Percentiles rank a stretch among this genome's conserved stretches.
Evolutionary conservation across 2,329 filamentous ascomycete genomes (phyloP).

Genomic region (Claviceps monticola): DNA sequence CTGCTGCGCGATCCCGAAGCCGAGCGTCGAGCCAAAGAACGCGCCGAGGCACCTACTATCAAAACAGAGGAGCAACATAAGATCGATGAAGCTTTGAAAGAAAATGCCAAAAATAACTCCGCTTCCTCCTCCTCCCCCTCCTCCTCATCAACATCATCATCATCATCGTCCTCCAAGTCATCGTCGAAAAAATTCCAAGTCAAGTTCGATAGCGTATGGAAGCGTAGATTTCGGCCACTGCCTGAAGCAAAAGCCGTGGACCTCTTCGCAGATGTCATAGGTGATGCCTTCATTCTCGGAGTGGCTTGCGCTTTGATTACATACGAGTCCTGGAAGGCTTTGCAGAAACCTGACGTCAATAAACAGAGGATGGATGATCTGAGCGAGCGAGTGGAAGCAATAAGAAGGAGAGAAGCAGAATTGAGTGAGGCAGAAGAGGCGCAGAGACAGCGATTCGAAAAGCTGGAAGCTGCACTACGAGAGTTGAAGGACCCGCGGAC

Average conservation of each 20-base stretch:
- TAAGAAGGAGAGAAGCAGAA: conserved; percentile 35
- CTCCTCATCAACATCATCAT: background rate
- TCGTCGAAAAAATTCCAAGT: conserved; percentile 11
- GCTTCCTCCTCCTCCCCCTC: background rate
- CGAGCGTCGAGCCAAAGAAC: conserved; percentile 45
- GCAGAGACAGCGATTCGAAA: conserved; percentile 32
- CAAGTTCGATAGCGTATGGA: conserved; percentile 41
- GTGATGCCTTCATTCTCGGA: conserved; percentile 47
- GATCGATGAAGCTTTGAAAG: conserved; percentile 35
- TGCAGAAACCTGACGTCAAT: conserved; percentile 46
- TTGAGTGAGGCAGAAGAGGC: conserved; percentile 31
- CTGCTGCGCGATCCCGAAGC: conserved; percentile 43
- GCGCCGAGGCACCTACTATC: conserved; percentile 48
- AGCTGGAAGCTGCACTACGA: conserved; percentile 39
- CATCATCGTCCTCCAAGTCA: background rate
- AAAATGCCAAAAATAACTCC: conserved; percentile 17
- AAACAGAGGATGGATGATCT: conserved; percentile 39
- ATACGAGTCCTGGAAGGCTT: conserved; percentile 46
- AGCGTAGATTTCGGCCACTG: conserved; percentile 46
- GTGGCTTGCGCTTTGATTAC: conserved; percentile 44
- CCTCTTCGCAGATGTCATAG: conserved; percentile 51
- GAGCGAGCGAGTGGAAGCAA: conserved; percentile 31
- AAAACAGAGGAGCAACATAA: conserved; percentile 48
- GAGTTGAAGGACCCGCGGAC: conserved; percentile 41
- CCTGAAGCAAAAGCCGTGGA: conserved; percentile 53